These are phyloP conservation scores for Macroventuria anomochaeta DNA, from an alignment of 2,329 filamentous ascomycete species.

Conservation along the genomic window DNA sequence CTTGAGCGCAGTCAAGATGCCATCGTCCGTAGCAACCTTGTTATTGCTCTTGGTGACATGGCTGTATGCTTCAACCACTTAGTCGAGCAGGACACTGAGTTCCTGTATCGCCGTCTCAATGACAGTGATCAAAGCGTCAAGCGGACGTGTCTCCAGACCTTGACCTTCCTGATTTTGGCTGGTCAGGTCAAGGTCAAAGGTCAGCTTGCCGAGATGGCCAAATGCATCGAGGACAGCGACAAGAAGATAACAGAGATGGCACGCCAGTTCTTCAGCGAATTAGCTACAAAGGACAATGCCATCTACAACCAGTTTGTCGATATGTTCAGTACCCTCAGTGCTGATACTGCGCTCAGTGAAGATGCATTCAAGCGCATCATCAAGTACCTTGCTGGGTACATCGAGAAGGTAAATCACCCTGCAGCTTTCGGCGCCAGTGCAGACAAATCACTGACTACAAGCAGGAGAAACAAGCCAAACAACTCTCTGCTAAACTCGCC, in stretches of 20 bases:
- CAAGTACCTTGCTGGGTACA: constrained; percentile 91
- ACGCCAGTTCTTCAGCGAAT: constrained; percentile 97
- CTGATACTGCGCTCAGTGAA: constrained; percentile 80
- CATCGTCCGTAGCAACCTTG: constrained; percentile 92
- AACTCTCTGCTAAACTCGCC: constrained; percentile 90
- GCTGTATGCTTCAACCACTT: constrained; percentile 99
- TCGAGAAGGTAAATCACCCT: constrained; percentile 78
- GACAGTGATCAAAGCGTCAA: constrained; percentile 90
- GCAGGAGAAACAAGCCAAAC: constrained; percentile 95
- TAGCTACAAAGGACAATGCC: constrained; percentile 97
- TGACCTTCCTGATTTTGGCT: constrained; percentile 95
- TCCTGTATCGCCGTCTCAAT: constrained; percentile 90
- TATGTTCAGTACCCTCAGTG: constrained; percentile 93
- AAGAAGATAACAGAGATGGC: constrained; percentile 92
- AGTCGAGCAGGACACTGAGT: constrained; percentile 99
- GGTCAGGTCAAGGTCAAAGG: constrained; percentile 99
- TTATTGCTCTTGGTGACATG: constrained; percentile 98
- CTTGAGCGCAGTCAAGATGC: constrained; percentile 93
- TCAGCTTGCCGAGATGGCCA: constrained; percentile 97
- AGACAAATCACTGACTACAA: constrained; percentile 19
- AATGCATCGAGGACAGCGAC: constrained; percentile 96
- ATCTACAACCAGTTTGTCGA: constrained; percentile 99
- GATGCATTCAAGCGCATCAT: constrained; percentile 86
- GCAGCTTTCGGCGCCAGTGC: not conserved
- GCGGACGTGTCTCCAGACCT: constrained; percentile 95